Base-by-base conservation (phyloP, 225 moss, liverwort and hornwort genomes). In the Thuidium tamariscinum region DNA sequence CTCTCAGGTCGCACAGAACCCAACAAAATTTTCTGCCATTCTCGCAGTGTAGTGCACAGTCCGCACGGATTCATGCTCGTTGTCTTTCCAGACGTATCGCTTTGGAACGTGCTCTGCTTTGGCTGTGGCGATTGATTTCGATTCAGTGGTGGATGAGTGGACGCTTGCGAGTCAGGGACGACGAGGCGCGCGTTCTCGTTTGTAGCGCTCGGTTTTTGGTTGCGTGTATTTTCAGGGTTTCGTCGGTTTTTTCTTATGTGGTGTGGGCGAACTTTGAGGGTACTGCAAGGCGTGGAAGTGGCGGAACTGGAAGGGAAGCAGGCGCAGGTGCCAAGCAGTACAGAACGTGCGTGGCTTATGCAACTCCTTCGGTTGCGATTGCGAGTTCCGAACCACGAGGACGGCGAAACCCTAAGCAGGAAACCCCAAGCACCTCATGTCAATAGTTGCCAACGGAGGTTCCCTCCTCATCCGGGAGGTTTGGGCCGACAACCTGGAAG, bases 401-500 rank as follows among this genome's bases (percentile, higher is more conserved):
- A 69, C 76, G 57, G 83, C 88, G 84, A 87, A 90, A 90, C 91
- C 91, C 88, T 91, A 88, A 91, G 93, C 39, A 87, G 93, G 85
- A 83, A 84, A 82, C 93, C 87, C 64, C 90, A 83, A 88, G 90
- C 70, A 75, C 93, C 88, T 89, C 93, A 93, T 93, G 93, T 93
- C 93, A 87, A 88, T 92, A 89, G 93, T 90, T 41, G 81, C 91
- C 84, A 93, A 93, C 90, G 93, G 93, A 90, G 91, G 93, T 88
- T 93, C 93, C 91, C 93, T 97, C 98, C 98, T 91, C 95, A 98
- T 98, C 95, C 98, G 98, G 98, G 98, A 98, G 98, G 98, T 98
- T 90, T 98, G 98, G 98, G 98, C 98, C 90, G 96, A 98, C 94
- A 98, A 98, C 91, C 94, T 98, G 70, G 98, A 98, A 89, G 92